Evolutionary conservation across 805 yeast species (phyloP).

Genomic region (Myxozyma udenii): DNA sequence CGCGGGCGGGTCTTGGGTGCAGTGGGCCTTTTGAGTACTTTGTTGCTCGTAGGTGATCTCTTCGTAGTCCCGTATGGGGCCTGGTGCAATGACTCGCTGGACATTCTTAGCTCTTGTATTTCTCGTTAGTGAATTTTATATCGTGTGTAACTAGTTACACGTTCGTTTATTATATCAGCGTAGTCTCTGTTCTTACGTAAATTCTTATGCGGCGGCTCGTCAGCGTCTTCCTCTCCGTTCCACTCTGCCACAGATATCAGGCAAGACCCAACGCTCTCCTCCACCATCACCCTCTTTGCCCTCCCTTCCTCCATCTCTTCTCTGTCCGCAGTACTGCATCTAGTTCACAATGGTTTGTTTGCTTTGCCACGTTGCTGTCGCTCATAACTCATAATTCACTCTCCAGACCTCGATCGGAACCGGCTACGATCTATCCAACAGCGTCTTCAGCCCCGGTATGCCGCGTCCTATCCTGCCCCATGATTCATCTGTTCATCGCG

Average conservation of each 20-base stretch:
- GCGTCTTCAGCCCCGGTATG: constrained; percentile 81
- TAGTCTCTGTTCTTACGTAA: constrained; percentile 1
- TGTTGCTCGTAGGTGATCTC: constrained; percentile 51
- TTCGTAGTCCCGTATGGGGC: constrained; percentile 65
- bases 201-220: constrained; percentile 5
- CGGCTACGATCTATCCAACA: constrained; percentile 96
- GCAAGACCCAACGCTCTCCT: not conserved
- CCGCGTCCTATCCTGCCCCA: not conserved
- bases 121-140: not conserved
- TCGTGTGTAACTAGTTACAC: not conserved
- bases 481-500: constrained; percentile 13
- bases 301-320: not conserved
- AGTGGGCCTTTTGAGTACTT: constrained; percentile 49
- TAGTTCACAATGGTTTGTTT: constrained; percentile 1
- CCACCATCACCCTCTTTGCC: not conserved
- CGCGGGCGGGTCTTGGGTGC: constrained; percentile 64
- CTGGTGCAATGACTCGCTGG: constrained; percentile 59
- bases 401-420: constrained; percentile 82
- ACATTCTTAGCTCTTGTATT: constrained; percentile 31
- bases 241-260: too few relatives aligned
- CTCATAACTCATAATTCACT: not conserved
- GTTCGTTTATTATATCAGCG: not conserved
- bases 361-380: not conserved
- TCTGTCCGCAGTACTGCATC: not conserved
- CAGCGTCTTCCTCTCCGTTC: not conserved